Percentiles rank a stretch among this genome's conserved stretches.
phyloP scores from a whole-genome alignment of 495 filamentous ascomycete species.

The Astrothelium macrocarpum region DNA sequence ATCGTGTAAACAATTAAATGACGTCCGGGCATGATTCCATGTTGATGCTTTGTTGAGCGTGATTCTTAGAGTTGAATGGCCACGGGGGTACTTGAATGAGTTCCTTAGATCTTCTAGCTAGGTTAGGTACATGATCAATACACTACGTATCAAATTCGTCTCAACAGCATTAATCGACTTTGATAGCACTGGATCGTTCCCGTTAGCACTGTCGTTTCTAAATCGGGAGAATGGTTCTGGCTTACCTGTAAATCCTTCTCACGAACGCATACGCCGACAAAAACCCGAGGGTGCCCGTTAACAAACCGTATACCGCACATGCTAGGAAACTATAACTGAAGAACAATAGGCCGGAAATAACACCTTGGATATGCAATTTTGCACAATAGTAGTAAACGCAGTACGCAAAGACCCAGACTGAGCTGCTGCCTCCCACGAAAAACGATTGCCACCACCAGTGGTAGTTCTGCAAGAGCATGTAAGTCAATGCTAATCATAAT shows the following conservation, averaged over 20 bases:
- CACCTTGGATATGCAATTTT: constrained; percentile 74
- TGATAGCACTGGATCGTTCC: not conserved
- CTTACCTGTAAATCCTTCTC: constrained; percentile 65
- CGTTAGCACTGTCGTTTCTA: not conserved
- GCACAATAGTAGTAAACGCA: constrained; percentile 80
- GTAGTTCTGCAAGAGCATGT: constrained; percentile 54
- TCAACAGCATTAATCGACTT: not conserved
- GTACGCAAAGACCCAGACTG: constrained; percentile 80
- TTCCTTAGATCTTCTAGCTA: no score
- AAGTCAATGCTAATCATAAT: not conserved
- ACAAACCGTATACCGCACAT: constrained; percentile 71
- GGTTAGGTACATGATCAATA: not conserved
- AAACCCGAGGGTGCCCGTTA: constrained; percentile 83
- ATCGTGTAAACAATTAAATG: no score
- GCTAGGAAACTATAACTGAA: constrained; percentile 78
- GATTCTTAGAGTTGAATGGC: no score
- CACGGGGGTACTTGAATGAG: no score
- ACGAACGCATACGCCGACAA: constrained; percentile 83
- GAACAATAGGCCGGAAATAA: constrained; percentile 72
- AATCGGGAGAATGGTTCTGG: not conserved
- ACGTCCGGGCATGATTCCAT: no score
- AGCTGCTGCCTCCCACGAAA: constrained; percentile 66
- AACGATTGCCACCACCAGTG: constrained; percentile 97
- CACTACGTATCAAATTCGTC: not conserved
- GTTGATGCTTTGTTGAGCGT: no score